Evolutionary conservation across 2,329 filamentous ascomycete species (phyloP), one percentile per base, ranked within the genome.

Genomic region (Colletotrichum lindemuthianum): DNA sequence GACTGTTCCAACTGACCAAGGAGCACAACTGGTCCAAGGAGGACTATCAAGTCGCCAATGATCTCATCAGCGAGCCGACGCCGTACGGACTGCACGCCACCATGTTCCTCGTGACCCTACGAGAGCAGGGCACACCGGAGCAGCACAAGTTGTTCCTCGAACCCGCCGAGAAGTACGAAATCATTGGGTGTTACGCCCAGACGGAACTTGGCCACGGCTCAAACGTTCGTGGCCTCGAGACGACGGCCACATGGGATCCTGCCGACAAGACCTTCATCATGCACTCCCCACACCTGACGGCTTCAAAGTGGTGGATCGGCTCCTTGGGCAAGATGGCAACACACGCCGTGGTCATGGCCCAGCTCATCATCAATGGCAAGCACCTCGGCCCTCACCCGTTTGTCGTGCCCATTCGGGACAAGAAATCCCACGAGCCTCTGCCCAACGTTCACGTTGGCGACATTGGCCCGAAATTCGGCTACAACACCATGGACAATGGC

Each of bases 271-370:
- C 88, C 3, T 93, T 94, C 71, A 89, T 82, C 12, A 82, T 94
- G 40, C 88, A 93, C 76, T 92, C 90, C 0, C 91, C 91, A 9
- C 82, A 87, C 66, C 81, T 93, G 60, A 93, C 91, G 2, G 86
- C 91, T 0, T 90, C 89, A 39, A 95, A 95, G 74, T 95, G 91
- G 91, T 94, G 92, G 92, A 93, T 93, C 70, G 92, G 92, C 2
- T 91, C 90, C 10, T 82, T 94, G 4, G 92, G 91, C 55, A 84
- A 90, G 70, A 89, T 89, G 3, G 91, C 92, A 48, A 94, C 92
- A 73, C 84, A 92, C 72, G 91, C 91, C 1, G 87, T 92, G 2
- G 90, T 94, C 4, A 92, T 94, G 84, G 91, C 92, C 0, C 91
- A 93, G 76, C 82, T 94, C 34, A 85, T 89, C 67, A 84, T 93